Percentiles rank a stretch among this genome's conserved stretches.
Conservation (phyloP, 441 rosid species). For the Capsella rubella region DNA sequence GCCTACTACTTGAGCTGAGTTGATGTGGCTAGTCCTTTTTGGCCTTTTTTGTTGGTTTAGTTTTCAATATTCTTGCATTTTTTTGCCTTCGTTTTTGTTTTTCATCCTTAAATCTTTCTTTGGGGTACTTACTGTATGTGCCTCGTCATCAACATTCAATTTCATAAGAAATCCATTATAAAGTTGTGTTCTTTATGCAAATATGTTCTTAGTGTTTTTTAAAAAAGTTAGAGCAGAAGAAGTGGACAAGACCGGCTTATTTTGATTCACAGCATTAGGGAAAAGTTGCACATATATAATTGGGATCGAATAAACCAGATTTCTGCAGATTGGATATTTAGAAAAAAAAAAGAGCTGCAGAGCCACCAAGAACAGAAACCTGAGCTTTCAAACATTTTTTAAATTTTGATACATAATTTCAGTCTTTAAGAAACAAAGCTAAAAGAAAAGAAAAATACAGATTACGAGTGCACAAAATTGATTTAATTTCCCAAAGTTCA, state of each 20-base stretch:
- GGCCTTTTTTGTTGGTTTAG: conserved; percentile 21
- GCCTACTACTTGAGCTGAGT: conserved; percentile 27
- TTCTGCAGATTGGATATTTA: neutral
- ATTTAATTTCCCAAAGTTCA: neutral
- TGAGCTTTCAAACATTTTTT: neutral
- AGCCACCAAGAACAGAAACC: neutral
- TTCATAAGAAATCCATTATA: conserved; percentile 35
- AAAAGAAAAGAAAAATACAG: neutral
- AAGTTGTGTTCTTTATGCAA: conserved; percentile 29
- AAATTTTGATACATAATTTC: neutral
- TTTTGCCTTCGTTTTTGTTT: conserved; percentile 17
- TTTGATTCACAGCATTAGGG: neutral
- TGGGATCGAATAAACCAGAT: neutral
- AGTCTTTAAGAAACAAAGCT: neutral
- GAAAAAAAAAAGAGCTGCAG: neutral
- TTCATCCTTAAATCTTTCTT: conserved; percentile 22
- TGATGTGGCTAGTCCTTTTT: conserved; percentile 29
- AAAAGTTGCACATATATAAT: neutral
- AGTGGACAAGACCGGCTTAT: neutral
- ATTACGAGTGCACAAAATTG: conserved; percentile 12
- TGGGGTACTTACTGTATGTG: conserved; percentile 18
- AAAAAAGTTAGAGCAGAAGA: neutral
- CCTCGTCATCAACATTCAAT: conserved; percentile 36
- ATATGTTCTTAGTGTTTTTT: neutral
- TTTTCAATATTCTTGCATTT: conserved; percentile 17